Base-by-base conservation (phyloP, 176 grass and related monocot genomes). In the Guadua angustifolia region DNA sequence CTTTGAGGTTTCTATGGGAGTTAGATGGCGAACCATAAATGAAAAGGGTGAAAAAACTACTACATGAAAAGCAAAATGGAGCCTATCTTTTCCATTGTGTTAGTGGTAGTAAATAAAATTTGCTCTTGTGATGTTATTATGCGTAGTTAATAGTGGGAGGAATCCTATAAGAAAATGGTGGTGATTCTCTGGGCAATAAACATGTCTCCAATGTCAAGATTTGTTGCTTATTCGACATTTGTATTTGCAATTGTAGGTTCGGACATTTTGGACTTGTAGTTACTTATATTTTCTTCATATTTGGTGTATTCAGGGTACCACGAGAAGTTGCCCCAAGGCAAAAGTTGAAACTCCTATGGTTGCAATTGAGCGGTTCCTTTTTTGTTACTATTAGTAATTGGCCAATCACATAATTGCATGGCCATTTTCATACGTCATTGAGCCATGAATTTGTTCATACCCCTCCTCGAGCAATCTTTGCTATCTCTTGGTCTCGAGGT, bases 321-420 rank as follows among this genome's bases (percentile, higher is more conserved):
- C 92, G 64, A 92, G 90, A 86, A 95, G 79, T 85, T 89, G 78
- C 51, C 71, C 83, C 11, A 95, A 84, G 71, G 88, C 83, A 70
- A 90, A 92, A 86, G 80, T 73, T 33, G 86, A 86, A 49, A 83
- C 64, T 87, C 71, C 73, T 84, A 53, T 75, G 32, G 69, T 79
- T 88, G 42, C 82, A 86, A 58, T 74, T 84, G 93, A 90, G 25
- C 82, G 86, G 88, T 88, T 95, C 74, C 51, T 82, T 83, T 33
- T 67, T 63, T 26, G n/a, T 66, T 81, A 39, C n/a, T 69, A 35
- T 66, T 56, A 61, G 2, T 16, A n/a, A 22, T 29, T n/a, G n/a
- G n/a, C n/a, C n/a, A n/a, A n/a, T n/a, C n/a, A n/a, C n/a, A n/a
- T n/a, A n/a, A n/a, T n/a, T n/a, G n/a, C n/a, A n/a, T n/a, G n/a